Evolutionary conservation across 805 yeast species (phyloP).

Genomic region (Yamadazyma sp.): DNA sequence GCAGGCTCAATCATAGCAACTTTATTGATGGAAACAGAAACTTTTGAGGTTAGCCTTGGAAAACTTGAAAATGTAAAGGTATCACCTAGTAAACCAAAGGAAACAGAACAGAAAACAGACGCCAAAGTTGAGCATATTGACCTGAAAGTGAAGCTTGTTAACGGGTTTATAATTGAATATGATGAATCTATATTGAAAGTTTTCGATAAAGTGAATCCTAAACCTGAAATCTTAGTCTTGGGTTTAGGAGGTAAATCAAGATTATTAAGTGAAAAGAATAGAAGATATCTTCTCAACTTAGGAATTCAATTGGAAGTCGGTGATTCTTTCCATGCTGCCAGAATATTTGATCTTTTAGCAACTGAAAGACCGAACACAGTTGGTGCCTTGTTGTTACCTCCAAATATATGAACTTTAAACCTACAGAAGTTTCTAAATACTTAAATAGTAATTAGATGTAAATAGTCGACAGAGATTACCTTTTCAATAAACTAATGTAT

Average conservation of each 20-base stretch:
- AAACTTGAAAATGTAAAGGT: conserved; percentile 3
- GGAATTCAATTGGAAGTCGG: conserved; percentile 74
- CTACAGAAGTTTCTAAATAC: too few species aligned
- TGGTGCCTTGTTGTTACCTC: conserved; percentile 73
- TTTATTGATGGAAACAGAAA: conserved; percentile 53
- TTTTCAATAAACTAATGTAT: too few species aligned
- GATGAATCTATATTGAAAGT: conserved; percentile 43
- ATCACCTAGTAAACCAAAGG: conserved; percentile 2
- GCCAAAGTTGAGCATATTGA: too few species aligned
- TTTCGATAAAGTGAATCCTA: conserved; percentile 60
- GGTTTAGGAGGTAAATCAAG: conserved; percentile 70
- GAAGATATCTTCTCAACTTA: conserved; percentile 44
- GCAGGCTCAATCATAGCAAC: conserved; percentile 43
- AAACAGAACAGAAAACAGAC: conserved; percentile 2
- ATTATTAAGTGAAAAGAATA: conserved; percentile 56
- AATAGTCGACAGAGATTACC: too few species aligned
- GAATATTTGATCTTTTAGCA: conserved; percentile 69
- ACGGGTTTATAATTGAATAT: conserved; percentile 55
- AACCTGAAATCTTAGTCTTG: conserved; percentile 70
- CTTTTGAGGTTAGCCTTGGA: conserved; percentile 55
- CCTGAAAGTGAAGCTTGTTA: conserved; percentile 21
- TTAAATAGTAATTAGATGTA: too few species aligned
- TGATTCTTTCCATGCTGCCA: conserved; percentile 62
- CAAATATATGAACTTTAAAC: too few species aligned
- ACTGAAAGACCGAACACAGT: conserved; percentile 75